phyloP scores from a whole-genome alignment of 192 early-diverging fungal genomes.

The Dissophora ornata region DNA sequence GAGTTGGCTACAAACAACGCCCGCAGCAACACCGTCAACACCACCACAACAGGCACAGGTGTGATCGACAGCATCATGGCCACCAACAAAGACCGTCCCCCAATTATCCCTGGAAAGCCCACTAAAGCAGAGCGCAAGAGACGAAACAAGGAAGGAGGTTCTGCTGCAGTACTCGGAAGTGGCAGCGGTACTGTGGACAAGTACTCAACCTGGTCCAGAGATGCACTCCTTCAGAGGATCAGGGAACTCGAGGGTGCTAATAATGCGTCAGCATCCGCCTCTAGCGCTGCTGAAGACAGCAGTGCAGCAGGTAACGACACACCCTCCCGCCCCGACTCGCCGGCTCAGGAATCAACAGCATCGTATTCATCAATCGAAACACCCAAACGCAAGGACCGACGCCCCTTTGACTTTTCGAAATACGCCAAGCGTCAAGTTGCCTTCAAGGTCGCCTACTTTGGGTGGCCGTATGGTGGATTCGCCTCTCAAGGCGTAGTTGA shows the following conservation, averaged over 20 bases:
- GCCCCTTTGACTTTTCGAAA: slow-evolving; percentile 81
- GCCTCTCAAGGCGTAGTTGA: slow-evolving; percentile 74
- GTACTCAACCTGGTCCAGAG: slow-evolving; percentile 42
- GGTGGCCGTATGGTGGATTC: slow-evolving; percentile 90
- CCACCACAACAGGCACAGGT: neutral
- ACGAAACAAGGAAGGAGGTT: slow-evolving; percentile 13
- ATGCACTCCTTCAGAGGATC: slow-evolving; percentile 30
- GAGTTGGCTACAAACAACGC: neutral
- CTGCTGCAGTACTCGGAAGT: slow-evolving; percentile 14
- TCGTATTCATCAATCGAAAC: slow-evolving; percentile 35
- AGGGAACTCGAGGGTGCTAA: slow-evolving; percentile 28
- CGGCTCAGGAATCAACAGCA: neutral
- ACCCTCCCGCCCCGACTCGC: slow-evolving; percentile 17
- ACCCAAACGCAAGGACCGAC: slow-evolving; percentile 36
- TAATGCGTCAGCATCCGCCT: neutral
- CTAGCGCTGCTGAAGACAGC: slow-evolving; percentile 18
- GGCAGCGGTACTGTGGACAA: slow-evolving; percentile 28
- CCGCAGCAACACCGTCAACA: neutral
- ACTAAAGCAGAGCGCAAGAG: slow-evolving; percentile 43
- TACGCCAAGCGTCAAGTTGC: slow-evolving; percentile 85
- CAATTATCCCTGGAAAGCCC: neutral
- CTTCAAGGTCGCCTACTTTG: slow-evolving; percentile 91
- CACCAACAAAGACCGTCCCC: slow-evolving; percentile 47
- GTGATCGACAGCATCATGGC: slow-evolving; percentile 17
- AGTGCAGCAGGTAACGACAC: slow-evolving; percentile 4